Percentiles rank a stretch among this genome's conserved stretches.
Conservation (phyloP, 2,329 filamentous ascomycete species). For the Colletotrichum liaoningense region DNA sequence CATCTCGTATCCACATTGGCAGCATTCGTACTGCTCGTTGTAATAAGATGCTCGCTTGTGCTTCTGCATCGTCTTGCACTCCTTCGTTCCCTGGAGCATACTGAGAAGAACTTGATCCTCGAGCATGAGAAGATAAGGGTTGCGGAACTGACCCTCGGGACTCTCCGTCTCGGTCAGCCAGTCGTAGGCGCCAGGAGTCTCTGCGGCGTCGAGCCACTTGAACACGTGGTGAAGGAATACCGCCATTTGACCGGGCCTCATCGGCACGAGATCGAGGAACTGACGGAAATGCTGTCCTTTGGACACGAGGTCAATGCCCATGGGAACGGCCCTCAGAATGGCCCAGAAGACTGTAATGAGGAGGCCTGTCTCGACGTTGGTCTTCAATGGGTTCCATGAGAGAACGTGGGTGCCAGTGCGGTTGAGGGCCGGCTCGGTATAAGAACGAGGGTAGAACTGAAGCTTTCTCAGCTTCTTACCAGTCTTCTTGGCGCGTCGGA, state of each 20-base stretch:
- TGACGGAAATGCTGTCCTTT: constrained; percentile 6
- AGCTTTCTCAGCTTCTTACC: constrained; percentile 36
- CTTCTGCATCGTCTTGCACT: not conserved
- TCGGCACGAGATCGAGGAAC: constrained; percentile 28
- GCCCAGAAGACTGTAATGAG: constrained; percentile 24
- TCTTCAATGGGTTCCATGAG: constrained; percentile 15
- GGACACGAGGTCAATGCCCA: constrained; percentile 26
- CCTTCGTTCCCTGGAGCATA: not conserved
- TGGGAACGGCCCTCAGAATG: constrained; percentile 17
- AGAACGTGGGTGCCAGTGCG: constrained; percentile 23
- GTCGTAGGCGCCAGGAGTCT: not conserved
- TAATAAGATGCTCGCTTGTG: not conserved
- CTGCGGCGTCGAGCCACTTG: constrained; percentile 2
- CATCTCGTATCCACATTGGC: not conserved
- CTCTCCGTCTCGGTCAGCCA: not conserved
- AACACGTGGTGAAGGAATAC: constrained; percentile 24
- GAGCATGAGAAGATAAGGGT: not conserved
- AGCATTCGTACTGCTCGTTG: not conserved
- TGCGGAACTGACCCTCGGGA: not conserved
- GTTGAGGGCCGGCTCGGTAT: not conserved
- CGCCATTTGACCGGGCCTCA: constrained; percentile 16
- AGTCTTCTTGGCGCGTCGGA: constrained; percentile 31
- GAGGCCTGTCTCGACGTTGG: not conserved
- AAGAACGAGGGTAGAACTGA: constrained; percentile 27
- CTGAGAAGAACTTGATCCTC: constrained; percentile 29